Evolutionary conservation across 192 early-diverging fungal genomes (phyloP).

Genomic region (Dissophora globulifera): DNA sequence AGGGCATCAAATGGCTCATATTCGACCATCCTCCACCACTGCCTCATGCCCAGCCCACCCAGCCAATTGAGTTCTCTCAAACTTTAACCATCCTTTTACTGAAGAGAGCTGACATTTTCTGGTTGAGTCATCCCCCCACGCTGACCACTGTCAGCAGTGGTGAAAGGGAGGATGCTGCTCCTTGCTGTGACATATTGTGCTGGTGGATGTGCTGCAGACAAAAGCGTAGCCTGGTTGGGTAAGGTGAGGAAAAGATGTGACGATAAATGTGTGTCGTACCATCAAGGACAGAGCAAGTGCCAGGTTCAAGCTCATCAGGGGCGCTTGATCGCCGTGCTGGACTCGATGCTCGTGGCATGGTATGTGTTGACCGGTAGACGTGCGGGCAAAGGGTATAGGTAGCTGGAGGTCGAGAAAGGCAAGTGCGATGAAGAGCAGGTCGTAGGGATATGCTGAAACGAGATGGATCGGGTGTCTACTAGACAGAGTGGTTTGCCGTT

Average conservation of each 20-base stretch:
- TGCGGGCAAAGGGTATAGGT: not conserved
- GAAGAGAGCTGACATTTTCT: not conserved
- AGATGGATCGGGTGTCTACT: no score
- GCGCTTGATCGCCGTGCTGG: constrained; percentile 18
- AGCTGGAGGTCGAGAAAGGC: not conserved
- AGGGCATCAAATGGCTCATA: not conserved
- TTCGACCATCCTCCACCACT: not conserved
- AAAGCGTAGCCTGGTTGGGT: not conserved
- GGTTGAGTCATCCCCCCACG: no score
- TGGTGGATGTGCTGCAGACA: no score
- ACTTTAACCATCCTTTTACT: no score
- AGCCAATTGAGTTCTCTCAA: no score
- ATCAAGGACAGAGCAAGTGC: constrained; percentile 44
- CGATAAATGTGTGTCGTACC: constrained; percentile 14
- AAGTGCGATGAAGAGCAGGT: no score
- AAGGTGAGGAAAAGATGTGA: not conserved
- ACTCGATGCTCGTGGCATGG: not conserved
- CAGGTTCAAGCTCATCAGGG: constrained; percentile 43
- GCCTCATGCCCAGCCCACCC: no score
- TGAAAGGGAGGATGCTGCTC: not conserved
- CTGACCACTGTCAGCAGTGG: no score
- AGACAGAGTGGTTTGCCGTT: no score
- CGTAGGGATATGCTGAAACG: no score
- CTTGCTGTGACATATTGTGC: no score
- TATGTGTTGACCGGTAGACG: not conserved